Evolutionary conservation across 2,329 filamentous ascomycete species (phyloP), one percentile per base, ranked within the genome.

Genomic region (Amauroascus niger): DNA sequence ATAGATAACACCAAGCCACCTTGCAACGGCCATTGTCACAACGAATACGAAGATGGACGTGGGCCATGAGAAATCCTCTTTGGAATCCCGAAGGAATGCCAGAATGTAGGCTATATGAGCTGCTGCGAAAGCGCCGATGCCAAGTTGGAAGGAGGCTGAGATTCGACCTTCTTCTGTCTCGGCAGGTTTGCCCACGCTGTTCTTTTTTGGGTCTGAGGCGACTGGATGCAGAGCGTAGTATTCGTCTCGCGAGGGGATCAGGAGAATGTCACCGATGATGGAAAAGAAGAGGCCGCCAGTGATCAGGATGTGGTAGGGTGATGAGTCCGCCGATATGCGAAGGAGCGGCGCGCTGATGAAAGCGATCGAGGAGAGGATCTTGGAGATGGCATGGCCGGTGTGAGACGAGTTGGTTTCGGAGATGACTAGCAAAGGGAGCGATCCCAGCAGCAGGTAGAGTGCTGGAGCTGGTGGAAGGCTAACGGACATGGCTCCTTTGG

Each of bases 51-150:
- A 53, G 2, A 45, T 45, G 48, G 64, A 61, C 2, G 52, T 40
- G 8, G 41, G 24, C 52, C 56, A 58, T 9, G 59, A 60, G 33
- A 56, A n/a, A 6, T 37, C 51, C 1, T 13, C 20, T 6, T n/a
- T 30, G 9, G 30, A 14, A 46, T 64, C 56, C 32, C 49, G 49
- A 14, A 66, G 51, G 51, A 66, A 65, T 24, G 64, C 64, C 13
- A 60, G 26, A 41, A 63, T 63, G 43, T 66, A 66, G 37, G 63
- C 59, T 46, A 64, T 58, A 55, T 66, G 64, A 32, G 64, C 64
- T 1, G 56, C 58, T 13, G 64, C 64, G 30, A 66, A 66, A 45
- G 64, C 61, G 32, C 62, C 56, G 13, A 66, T 58, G 3, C 64
- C 64, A 1, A 64, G 59, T 41, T 64, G 59, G 49, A 66, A 65